Conservation (phyloP, 352 stramenopile genomes). For the Sclerospora graminicola region DNA sequence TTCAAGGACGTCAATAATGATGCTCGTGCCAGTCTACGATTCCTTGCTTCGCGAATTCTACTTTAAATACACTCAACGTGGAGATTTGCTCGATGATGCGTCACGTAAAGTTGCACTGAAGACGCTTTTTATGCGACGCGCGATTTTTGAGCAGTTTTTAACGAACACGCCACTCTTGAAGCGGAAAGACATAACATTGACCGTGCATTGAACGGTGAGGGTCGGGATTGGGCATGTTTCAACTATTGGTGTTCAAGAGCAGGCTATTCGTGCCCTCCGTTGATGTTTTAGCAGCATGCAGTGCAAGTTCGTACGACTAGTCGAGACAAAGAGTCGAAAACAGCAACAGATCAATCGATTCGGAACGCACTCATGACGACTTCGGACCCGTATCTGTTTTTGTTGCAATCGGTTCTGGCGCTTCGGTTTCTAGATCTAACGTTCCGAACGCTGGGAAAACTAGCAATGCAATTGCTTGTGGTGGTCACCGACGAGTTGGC, state of each 20-base stretch:
- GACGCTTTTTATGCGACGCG: constrained; percentile 40
- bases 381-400: too few species aligned
- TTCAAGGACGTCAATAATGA: too few species aligned
- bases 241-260: constrained; percentile 44
- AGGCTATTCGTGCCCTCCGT: constrained; percentile 29
- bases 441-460: constrained; percentile 49
- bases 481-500: too few species aligned
- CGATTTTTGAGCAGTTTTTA: constrained; percentile 50
- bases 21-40: too few species aligned
- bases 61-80: too few species aligned
- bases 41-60: too few species aligned
- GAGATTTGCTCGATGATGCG: too few species aligned
- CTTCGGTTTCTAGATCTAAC: constrained; percentile 52
- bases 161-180: constrained; percentile 28
- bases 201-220: neutral
- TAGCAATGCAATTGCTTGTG: constrained; percentile 71
- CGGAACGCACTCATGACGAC: too few species aligned
- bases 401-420: constrained; percentile 32
- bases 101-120: too few species aligned
- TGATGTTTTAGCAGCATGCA: constrained; percentile 67
- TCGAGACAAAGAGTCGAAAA: constrained; percentile 57
- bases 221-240: constrained; percentile 18
- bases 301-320: constrained; percentile 58
- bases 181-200: neutral
- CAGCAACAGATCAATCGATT: constrained; percentile 32